Base-by-base conservation (phyloP, 1,284 basidiomycete genomes). In the Melanopsichium pennsylvanicum region DNA sequence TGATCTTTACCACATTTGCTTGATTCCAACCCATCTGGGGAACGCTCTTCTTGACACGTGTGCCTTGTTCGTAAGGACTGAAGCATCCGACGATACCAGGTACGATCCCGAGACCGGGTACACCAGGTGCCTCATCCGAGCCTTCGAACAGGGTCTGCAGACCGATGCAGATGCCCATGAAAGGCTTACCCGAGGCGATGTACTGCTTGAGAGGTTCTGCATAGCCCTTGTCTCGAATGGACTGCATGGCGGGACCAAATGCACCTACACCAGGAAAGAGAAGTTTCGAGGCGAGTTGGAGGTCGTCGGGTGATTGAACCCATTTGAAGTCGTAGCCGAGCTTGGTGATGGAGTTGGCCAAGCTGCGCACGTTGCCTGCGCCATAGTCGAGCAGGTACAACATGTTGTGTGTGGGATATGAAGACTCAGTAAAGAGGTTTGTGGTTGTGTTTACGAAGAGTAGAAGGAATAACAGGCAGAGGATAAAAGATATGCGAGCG, bases 241-340 rank as follows among this genome's bases (percentile, higher is more conserved):
- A 89, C 45, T 86, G 84, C 75, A 97, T 89, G 9, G 95, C 96
- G 35, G 89, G 88, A 49, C 90, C 89, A 81, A 97, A 98, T 7
- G 93, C 88, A 22, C 96, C 96, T 36, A 98, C 96, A n/a, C 96
- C 96, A 42, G 96, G 96, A 81, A 99, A 98, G 75, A 99, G 86
- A 77, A 99, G 88, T 83, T 89, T 90, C 52, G 93, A 89, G 44
- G 93, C 93, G 77, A 89, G 88, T 74, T 87, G 85, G 81, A 98
- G 92, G 82, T 98, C 95, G 6, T 86, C 85, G n/a, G 89, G 87
- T 25, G 86, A 84, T 33, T 88, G 85, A 78, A 98, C 91, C 95
- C 95, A 98, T 74, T 89, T 86, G 82, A 96, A 98, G 8, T 87
- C 83, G 83, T 92, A 88, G 9, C 95, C 94, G 11, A 98, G 88